These are phyloP conservation scores for Cladosporium cucumerinum DNA, from an alignment of 2,329 filamentous ascomycete species.

Conservation along the genomic window DNA sequence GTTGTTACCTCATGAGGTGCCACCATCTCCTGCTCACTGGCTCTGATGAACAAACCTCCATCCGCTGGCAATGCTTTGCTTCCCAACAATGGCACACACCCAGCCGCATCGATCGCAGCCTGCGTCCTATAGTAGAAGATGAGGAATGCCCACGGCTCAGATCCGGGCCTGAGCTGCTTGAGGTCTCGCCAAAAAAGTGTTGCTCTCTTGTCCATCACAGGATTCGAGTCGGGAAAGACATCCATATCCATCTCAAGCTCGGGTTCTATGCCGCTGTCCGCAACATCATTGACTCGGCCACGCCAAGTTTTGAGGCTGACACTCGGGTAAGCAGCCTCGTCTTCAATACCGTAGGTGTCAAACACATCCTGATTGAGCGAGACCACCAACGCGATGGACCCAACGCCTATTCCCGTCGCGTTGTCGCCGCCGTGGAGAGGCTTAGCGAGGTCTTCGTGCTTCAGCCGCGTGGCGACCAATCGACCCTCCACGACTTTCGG, in stretches of 20 bases:
- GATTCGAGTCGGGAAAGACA: slow-evolving; percentile 15
- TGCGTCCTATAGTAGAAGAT: slow-evolving; percentile 41
- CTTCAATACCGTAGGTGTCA: slow-evolving; percentile 21
- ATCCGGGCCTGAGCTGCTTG: slow-evolving; percentile 31
- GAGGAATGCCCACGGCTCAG: slow-evolving; percentile 39
- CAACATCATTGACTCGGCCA: slow-evolving; percentile 14
- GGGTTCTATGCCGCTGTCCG: slow-evolving; percentile 24
- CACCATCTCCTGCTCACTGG: slow-evolving; percentile 7
- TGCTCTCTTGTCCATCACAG: slow-evolving; percentile 8
- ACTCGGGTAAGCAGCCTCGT: slow-evolving; percentile 13
- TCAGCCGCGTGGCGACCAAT: slow-evolving; percentile 21
- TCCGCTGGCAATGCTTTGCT: not conserved
- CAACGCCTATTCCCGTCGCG: slow-evolving; percentile 17
- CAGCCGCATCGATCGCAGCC: slow-evolving; percentile 24
- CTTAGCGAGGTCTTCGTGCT: not conserved
- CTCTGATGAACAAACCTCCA: slow-evolving; percentile 7
- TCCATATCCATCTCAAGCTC: slow-evolving; percentile 23
- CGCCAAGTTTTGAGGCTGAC: slow-evolving; percentile 23
- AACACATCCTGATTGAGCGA: slow-evolving; percentile 19
- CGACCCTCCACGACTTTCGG: slow-evolving; percentile 23
- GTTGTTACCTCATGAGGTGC: not conserved
- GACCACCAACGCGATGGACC: slow-evolving; percentile 23
- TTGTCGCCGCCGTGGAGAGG: slow-evolving; percentile 7
- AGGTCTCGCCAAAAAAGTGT: slow-evolving; percentile 15
- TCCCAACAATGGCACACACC: slow-evolving; percentile 19